Evolutionary conservation across 768 basidiomycete species (phyloP).

Genomic region (Candolleomyces efflorescens): DNA sequence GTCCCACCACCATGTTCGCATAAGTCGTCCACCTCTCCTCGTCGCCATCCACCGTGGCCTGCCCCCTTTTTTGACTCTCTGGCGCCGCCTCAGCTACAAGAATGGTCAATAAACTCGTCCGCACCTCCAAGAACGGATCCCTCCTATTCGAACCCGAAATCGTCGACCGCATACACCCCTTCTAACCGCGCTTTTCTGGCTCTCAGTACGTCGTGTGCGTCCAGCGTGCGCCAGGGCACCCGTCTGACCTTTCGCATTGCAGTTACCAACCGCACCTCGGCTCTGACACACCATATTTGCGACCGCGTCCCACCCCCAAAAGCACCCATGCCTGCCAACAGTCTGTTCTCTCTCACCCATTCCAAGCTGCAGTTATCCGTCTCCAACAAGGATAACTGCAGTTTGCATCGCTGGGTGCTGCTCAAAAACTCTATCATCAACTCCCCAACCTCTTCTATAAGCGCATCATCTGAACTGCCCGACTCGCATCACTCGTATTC

Average conservation of each 20-base stretch:
- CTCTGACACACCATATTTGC: background rate
- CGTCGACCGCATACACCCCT: constrained; percentile 80
- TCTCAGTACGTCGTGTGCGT: constrained; percentile 17
- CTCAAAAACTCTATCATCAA: constrained; percentile 75
- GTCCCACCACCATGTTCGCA: constrained; percentile 12
- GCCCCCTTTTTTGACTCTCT: constrained; percentile 29
- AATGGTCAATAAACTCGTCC: constrained; percentile 85
- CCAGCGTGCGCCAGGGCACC: background rate
- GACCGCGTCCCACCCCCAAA: constrained; percentile 12
- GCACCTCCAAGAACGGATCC: constrained; percentile 81
- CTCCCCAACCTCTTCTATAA: constrained; percentile 38
- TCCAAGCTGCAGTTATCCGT: constrained; percentile 68
- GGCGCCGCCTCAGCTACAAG: constrained; percentile 33
- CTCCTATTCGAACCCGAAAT: constrained; percentile 84
- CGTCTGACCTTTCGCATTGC: background rate
- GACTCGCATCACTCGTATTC: constrained; percentile 27
- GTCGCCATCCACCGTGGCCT: constrained; percentile 18
- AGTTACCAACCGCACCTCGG: constrained; percentile 13
- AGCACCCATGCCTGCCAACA: constrained; percentile 41
- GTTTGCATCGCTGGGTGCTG: constrained; percentile 83
- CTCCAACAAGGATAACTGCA: constrained; percentile 61
- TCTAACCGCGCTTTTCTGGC: constrained; percentile 18
- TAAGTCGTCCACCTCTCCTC: constrained; percentile 17
- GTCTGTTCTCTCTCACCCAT: constrained; percentile 62
- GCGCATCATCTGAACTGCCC: constrained; percentile 26